These are phyloP conservation scores for Cyanophora paradoxa DNA, from an alignment of 78 protist species.

Conservation along the genomic window DNA sequence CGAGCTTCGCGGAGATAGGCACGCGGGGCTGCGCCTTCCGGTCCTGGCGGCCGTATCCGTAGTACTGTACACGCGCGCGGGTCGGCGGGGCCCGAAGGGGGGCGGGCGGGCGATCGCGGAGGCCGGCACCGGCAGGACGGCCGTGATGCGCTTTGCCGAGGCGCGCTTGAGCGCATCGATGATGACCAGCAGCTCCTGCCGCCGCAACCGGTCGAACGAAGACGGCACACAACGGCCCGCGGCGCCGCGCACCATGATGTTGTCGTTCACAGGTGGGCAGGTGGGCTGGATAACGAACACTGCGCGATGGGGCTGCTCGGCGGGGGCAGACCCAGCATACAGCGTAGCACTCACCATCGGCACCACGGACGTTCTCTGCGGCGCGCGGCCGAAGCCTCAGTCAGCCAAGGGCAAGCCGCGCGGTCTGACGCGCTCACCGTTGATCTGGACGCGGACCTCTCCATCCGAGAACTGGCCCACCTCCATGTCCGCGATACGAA, in stretches of 20 bases:
- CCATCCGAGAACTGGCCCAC: constrained; percentile 11
- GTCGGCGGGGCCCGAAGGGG: too few relatives aligned
- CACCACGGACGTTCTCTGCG: constrained; percentile 31
- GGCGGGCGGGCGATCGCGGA: too few relatives aligned
- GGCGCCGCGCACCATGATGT: constrained; percentile 44
- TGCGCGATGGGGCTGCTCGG: too few relatives aligned
- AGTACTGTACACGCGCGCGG: too few relatives aligned
- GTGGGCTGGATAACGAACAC: constrained; percentile 44
- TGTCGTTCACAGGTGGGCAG: constrained; percentile 22
- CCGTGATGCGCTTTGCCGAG: constrained; percentile 43
- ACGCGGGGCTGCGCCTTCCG: constrained; percentile 52
- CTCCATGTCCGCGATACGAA: not conserved
- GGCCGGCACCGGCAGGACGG: constrained; percentile 72
- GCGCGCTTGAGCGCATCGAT: constrained; percentile 45
- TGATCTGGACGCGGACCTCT: not conserved
- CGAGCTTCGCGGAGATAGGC: constrained; percentile 58
- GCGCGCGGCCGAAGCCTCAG: constrained; percentile 6
- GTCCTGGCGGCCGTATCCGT: constrained; percentile 62
- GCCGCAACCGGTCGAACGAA: too few relatives aligned
- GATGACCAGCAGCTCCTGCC: constrained; percentile 71
- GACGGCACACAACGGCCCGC: too few relatives aligned
- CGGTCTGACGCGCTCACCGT: not conserved
- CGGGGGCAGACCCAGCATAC: too few relatives aligned
- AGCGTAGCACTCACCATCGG: too few relatives aligned
- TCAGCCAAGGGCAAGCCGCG: too few relatives aligned